Evolutionary conservation across 2,329 filamentous ascomycete genomes (phyloP), one percentile per base, ranked within the genome.

Genomic region (Penicillium sp.): DNA sequence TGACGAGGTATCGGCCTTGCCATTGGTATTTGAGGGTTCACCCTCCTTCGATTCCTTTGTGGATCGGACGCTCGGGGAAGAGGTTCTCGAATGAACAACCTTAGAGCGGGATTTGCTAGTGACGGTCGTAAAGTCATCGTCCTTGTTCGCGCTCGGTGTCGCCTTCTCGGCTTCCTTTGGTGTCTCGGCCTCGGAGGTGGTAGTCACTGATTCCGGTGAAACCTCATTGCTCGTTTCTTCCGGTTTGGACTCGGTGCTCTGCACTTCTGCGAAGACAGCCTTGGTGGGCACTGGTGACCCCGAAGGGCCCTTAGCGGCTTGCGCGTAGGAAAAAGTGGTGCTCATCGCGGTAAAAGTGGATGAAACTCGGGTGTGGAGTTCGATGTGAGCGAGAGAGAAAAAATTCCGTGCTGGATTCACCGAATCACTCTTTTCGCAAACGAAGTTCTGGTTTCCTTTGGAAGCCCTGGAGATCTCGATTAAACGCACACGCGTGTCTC

Each of bases 291-390:
- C 68, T 50, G 75, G 64, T 53, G 77, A 73, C 44, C 80, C 68
- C 49, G 83, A 77, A 65, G 88, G 83, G 67, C 92, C 91, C 74
- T 94, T 94, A 54, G 93, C 93, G 68, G 93, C 93, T 81, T 96
- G 91, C 66, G 93, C 93, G 75, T 97, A 97, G 54, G 93, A 97
- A 71, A 97, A 96, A 27, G 84, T 79, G 55, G 84, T 67, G 49
- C 68, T 72, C 79, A 80, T 80, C 55, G 56, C 70, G 58, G 56
- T 41, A 53, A 43, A 37, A 41, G 45, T 17, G 29, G 39, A 52
- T 39, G 32, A 51, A 51, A 46, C 34, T 27, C 53, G 40, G 40
- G 52, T 29, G 45, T 34, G 10, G 30, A 51, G 42, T 46, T 9
- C 33, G 41, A 30, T 51, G 42, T 18, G 15, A 48, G 20, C n/a